These are phyloP conservation scores for Ottelia alismoides DNA, from an alignment of 106 monocot genomes.

Conservation along the genomic window DNA sequence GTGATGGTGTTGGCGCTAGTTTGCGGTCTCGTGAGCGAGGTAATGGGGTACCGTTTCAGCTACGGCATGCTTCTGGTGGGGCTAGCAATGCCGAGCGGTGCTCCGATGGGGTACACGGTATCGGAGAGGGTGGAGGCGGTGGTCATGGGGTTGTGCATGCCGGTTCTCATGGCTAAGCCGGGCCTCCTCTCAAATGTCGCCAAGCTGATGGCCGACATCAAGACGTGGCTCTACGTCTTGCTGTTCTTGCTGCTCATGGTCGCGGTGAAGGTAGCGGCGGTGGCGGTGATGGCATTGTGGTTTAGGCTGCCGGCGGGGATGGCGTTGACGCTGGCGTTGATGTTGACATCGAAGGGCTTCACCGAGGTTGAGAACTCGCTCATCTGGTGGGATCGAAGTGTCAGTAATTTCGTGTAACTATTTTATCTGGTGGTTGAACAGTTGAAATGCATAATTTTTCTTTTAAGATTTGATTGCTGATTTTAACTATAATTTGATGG, in stretches of 20 bases:
- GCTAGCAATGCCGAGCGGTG: slow-evolving; percentile 52
- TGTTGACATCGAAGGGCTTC: no score
- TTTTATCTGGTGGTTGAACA: no score
- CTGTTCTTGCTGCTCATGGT: slow-evolving; percentile 21
- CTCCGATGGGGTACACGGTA: slow-evolving; percentile 61
- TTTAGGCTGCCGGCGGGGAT: no score
- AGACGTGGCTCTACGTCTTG: slow-evolving; percentile 11
- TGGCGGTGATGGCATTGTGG: no score
- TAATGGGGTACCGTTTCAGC: slow-evolving; percentile 24
- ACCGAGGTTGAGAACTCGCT: no score
- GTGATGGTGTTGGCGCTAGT: slow-evolving; percentile 1
- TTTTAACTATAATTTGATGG: no score
- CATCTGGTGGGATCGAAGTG: no score
- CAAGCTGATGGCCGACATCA: not conserved
- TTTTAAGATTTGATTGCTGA: no score
- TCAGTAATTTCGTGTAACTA: no score
- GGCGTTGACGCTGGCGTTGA: no score
- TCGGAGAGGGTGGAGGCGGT: slow-evolving; percentile 39
- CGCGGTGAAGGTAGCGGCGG: slow-evolving; percentile 30
- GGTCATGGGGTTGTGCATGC: slow-evolving; percentile 26
- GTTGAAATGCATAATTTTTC: no score
- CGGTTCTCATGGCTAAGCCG: slow-evolving; percentile 26
- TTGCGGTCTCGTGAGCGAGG: not conserved
- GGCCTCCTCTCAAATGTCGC: slow-evolving; percentile 29
- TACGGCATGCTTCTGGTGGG: slow-evolving; percentile 49